A percentile compares a stretch with the other conserved stretches of the same genome.
phyloP scores from a whole-genome alignment of 2,329 filamentous ascomycete genomes.

The Colletotrichum sp. region DNA sequence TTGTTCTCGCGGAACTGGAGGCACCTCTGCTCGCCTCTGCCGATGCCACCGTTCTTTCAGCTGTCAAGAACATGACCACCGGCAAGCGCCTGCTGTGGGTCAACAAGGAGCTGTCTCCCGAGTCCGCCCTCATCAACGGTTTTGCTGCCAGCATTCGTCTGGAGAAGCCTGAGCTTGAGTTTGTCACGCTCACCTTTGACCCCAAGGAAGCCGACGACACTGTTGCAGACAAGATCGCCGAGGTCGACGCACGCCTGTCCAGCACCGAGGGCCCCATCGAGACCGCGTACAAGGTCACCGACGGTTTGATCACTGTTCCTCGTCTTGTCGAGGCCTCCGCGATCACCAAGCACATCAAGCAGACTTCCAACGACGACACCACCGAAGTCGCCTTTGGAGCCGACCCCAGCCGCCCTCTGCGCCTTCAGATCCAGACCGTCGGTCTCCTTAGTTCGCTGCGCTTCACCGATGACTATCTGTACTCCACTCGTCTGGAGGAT shows the following conservation, averaged over 20 bases:
- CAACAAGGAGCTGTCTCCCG: neutral
- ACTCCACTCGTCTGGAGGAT: neutral
- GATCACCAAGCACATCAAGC: neutral
- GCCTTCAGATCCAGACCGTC: constrained; percentile 23
- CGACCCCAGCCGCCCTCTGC: constrained; percentile 15
- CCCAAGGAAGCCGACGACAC: neutral
- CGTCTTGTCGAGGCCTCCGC: constrained; percentile 25
- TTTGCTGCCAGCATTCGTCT: neutral
- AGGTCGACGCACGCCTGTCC: neutral
- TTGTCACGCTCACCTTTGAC: neutral
- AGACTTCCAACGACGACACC: neutral
- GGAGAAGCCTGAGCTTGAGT: neutral
- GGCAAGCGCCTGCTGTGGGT: constrained; percentile 5
- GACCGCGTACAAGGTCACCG: neutral
- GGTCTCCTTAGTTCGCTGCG: constrained; percentile 28
- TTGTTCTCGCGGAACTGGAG: neutral
- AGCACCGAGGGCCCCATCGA: neutral
- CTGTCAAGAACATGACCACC: neutral
- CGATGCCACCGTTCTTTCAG: neutral
- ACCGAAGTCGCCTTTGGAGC: neutral
- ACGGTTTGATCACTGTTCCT: neutral
- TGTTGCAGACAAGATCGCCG: neutral
- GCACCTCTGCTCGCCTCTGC: neutral
- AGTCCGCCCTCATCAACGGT: constrained; percentile 1
- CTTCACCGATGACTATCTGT: constrained; percentile 23